These are phyloP conservation scores for Corymbia calophylla DNA, from an alignment of 441 rosid species.

Conservation along the genomic window DNA sequence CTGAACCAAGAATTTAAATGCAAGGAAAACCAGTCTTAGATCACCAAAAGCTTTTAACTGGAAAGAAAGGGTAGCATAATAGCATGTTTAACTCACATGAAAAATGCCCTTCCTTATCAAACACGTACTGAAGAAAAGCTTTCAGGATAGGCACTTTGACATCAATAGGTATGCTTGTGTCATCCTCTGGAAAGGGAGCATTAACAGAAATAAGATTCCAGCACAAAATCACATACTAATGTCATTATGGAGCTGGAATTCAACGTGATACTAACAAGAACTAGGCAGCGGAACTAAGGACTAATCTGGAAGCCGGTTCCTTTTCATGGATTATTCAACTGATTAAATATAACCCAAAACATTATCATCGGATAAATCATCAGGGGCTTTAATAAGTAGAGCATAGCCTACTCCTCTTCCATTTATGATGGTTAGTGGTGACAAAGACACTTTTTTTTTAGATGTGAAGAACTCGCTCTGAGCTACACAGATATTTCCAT, in stretches of 20 bases:
- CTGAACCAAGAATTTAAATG: background rate
- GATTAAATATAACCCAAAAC: background rate
- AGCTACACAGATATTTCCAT: background rate
- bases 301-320: background rate
- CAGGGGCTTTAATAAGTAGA: background rate
- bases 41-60: background rate
- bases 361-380: background rate
- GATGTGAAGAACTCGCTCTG: background rate
- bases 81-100: background rate
- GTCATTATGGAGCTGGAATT: background rate
- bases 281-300: background rate
- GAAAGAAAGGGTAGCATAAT: background rate
- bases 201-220: background rate
- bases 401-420: background rate
- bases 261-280: background rate
- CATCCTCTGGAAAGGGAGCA: conserved; percentile 2
- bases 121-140: background rate
- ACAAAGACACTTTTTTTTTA: background rate
- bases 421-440: background rate
- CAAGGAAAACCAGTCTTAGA: background rate
- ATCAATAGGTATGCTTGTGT: background rate
- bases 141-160: background rate
- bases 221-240: background rate
- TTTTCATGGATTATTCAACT: background rate
- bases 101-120: background rate